Evolutionary conservation across 129 eudicot genomes (phyloP).

Genomic region (Deinandra increscens): DNA sequence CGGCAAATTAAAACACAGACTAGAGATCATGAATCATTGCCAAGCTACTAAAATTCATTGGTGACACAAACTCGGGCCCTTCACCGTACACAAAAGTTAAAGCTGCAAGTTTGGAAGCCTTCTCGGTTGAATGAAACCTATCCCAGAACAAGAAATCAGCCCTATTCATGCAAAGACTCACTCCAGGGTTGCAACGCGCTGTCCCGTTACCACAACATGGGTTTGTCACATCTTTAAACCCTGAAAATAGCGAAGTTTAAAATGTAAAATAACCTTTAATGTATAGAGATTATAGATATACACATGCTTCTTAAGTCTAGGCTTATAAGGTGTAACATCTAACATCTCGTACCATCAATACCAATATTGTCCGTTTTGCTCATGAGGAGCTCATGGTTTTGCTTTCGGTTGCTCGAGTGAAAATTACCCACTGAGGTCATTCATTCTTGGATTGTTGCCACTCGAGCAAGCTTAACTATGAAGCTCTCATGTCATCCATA

Average conservation of each 20-base stretch:
- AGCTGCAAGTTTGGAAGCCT: constrained; percentile 46
- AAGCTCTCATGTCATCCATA: no score
- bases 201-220: constrained; percentile 59
- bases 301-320: no score
- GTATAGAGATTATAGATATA: no score
- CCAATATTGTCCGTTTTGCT: no score
- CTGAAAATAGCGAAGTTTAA: constrained; percentile 9
- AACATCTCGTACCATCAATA: no score
- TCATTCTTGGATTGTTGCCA: no score
- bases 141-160: constrained; percentile 54
- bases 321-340: no score
- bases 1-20: neutral
- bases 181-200: constrained; percentile 26
- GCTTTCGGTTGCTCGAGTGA: no score
- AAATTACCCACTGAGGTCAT: no score
- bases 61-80: constrained; percentile 39
- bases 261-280: neutral
- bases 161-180: constrained; percentile 41
- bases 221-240: constrained; percentile 36
- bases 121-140: constrained; percentile 52
- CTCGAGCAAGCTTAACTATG: no score
- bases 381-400: no score
- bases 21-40: constrained; percentile 11
- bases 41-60: constrained; percentile 51
- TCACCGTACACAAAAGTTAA: constrained; percentile 36